Percentiles rank a stretch among this genome's conserved stretches.
phyloP scores from a whole-genome alignment of 345 rosid species.

The Anacardium occidentale region DNA sequence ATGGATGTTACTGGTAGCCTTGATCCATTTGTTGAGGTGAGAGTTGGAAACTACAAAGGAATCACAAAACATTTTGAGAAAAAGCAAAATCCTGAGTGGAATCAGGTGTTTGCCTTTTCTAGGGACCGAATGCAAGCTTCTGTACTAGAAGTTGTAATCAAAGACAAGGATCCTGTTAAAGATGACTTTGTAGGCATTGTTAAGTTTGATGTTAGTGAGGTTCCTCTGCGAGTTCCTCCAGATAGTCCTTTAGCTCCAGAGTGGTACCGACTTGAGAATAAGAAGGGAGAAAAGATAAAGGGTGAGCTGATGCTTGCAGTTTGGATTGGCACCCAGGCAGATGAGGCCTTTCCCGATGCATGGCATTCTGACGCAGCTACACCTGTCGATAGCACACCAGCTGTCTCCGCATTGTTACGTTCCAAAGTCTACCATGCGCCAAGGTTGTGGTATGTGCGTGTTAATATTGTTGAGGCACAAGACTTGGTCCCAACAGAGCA shows the following conservation, averaged over 20 bases:
- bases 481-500: constrained; percentile 77
- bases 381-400: constrained; percentile 60
- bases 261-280: constrained; percentile 89
- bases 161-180: constrained; percentile 84
- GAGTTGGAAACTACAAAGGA: constrained; percentile 87
- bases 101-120: constrained; percentile 94
- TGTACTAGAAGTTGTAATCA: constrained; percentile 69
- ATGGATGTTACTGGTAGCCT: constrained; percentile 88
- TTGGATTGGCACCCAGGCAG: constrained; percentile 99
- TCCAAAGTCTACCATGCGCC: constrained; percentile 98
- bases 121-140: constrained; percentile 95
- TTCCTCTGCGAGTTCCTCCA: constrained; percentile 92
- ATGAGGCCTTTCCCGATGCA: constrained; percentile 96
- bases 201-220: constrained; percentile 76
- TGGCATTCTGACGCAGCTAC: constrained; percentile 99
- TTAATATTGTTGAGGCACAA: constrained; percentile 89
- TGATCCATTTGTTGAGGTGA: constrained; percentile 95
- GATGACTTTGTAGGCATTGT: constrained; percentile 88
- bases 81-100: constrained; percentile 90
- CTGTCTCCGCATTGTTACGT: constrained; percentile 54
- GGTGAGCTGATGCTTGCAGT: constrained; percentile 97
- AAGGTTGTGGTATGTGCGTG: constrained; percentile 87
- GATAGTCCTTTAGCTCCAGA: constrained; percentile 98
- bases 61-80: constrained; percentile 89
- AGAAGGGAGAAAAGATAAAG: constrained; percentile 76